Base-by-base conservation (phyloP, 306 rosid species). In the Clitoria ternatea region DNA sequence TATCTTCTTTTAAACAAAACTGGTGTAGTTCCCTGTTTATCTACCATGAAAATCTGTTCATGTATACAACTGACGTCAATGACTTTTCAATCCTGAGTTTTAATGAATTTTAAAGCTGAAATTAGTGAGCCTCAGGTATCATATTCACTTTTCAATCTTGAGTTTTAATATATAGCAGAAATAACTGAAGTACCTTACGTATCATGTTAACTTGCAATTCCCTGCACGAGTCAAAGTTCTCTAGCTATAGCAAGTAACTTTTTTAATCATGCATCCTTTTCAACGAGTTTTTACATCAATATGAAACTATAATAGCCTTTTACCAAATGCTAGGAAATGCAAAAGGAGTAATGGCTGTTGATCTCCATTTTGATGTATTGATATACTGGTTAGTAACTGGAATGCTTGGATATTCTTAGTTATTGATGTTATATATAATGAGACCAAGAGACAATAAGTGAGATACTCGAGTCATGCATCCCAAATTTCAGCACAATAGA, bases 311-410 rank as follows among this genome's bases (percentile, higher is more conserved):
- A 15, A 42, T 40, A 55, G 23, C 33, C n/a, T n/a, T 42, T 55
- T 61, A 18, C 1, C 82, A 83, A 85, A 87, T 87, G 29, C 63
- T 85, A 33, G 88, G 90, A 68, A 81, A 88, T 71, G 92, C 88
- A 53, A 85, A 82, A 68, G 89, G 87, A 7, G 89, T 84, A 2
- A 81, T 82, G 39, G 84, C 87, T 27, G 86, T 85, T 47, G 88
- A 66, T 88, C 47, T 88, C 87, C 19, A 81, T 88, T 44, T 63
- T 85, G 82, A 79, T 85, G 14, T 88, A 85, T 18, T 49, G 66
- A 48, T 83, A 88, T 69, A 88, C 93, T 44, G 73, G 7, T 83
- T 85, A 43, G 26, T 69, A 1, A 79, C 77, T 36, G 84, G 90
- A 55, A 85, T 83, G 90, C 35, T 75, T 17, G 88, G 94, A 48